Evolutionary conservation across 2,329 filamentous ascomycete species (phyloP), one percentile per base, ranked within the genome.

Genomic region (Botrytis hyacinthi): DNA sequence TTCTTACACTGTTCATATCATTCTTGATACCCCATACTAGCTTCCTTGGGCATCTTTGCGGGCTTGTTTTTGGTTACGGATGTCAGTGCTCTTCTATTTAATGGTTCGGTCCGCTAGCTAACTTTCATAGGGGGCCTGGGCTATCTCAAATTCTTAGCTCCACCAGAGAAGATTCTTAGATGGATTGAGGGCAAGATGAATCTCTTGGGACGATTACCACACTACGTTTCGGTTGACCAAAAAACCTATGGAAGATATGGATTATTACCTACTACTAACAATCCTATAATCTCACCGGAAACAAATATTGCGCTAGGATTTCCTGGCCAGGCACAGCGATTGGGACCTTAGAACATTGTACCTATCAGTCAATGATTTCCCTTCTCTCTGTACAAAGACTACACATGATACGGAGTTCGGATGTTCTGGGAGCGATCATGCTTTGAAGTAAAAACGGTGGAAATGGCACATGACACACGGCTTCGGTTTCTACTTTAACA

Each of bases 191-290:
- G 89, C 29, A 97, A 95, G 81, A 84, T 98, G 74, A 96, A 97
- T 80, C 86, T 98, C 16, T 86, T 97, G 35, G 93, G 90, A 32
- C 87, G 94, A 74, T 84, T 98, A 40, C 95, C 95, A 62, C 93
- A 97, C 83, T 98, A 97, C 80, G 92, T 98, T 66, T 97, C 93
- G 73, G 91, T 98, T 26, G 95, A 98, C 80, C 95, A 97, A 83
- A 98, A 97, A 86, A 97, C 93, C 9, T 97, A 95, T 80, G 95
- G 95, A 12, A 88, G 95, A 71, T 98, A 97, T 79, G 95, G 95
- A 2, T 92, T 98, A 22, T 84, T 98, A 73, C 95, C 95, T 3
- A 87, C 89, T 1, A 85, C 82, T 32, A 81, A 78, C 59, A 76
- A 76, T 80, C 80, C 59, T 81, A 82, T 72, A 80, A 83, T 29